phyloP scores from a whole-genome alignment of 2,329 filamentous ascomycete species.

The Chrysoporthe cubensis region DNA sequence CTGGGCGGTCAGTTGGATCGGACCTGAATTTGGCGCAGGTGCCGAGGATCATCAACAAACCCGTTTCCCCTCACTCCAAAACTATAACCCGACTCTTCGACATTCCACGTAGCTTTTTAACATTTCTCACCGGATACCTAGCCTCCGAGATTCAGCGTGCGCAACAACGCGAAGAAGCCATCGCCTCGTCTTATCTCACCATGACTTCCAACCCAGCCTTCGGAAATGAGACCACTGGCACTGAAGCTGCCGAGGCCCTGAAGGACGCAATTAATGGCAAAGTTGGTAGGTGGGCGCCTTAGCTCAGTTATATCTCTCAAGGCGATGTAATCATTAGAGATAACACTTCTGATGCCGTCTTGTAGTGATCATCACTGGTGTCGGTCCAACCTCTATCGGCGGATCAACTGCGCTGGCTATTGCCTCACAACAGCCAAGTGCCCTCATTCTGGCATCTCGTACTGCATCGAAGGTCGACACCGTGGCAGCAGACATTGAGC shows the following conservation, averaged over 20 bases:
- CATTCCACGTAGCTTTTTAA: neutral
- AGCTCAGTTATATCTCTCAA: neutral
- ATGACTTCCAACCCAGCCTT: constrained; percentile 43
- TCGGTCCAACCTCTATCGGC: constrained; percentile 48
- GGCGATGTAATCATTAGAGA: neutral
- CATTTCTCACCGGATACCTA: neutral
- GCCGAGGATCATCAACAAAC: constrained; percentile 1
- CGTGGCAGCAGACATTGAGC: constrained; percentile 43
- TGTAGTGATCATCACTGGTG: constrained; percentile 47
- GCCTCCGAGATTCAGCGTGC: too few relatives aligned
- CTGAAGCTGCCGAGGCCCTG: constrained; percentile 39
- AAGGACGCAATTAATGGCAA: constrained; percentile 36
- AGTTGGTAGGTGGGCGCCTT: constrained; percentile 31
- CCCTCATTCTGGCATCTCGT: constrained; percentile 50
- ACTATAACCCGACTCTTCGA: neutral
- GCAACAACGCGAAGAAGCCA: neutral
- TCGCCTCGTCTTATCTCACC: neutral
- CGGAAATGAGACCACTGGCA: constrained; percentile 40
- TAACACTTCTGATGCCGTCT: neutral
- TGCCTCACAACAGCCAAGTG: constrained; percentile 46
- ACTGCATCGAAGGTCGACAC: constrained; percentile 46
- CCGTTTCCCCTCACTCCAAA: neutral
- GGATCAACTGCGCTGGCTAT: constrained; percentile 47
- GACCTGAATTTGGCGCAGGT: neutral
- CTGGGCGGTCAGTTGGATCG: neutral